Evolutionary conservation across 106 monocot species (phyloP).

Genomic region (Allium fistulosum): DNA sequence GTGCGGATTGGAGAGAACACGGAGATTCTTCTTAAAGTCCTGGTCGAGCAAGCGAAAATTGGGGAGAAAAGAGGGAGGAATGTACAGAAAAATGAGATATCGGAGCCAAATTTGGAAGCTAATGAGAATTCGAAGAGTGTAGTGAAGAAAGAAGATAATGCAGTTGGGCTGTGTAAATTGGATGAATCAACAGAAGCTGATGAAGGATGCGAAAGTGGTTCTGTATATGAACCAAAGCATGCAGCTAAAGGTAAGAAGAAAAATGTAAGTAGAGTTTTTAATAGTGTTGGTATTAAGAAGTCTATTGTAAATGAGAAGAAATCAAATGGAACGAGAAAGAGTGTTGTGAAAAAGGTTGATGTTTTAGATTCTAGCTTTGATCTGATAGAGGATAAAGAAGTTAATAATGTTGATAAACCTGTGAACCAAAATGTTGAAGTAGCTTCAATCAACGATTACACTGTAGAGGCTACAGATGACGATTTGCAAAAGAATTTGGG

Average conservation of each 20-base stretch:
- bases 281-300: not conserved
- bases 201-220: not conserved
- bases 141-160: not conserved
- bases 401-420: not conserved
- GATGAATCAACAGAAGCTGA: not conserved
- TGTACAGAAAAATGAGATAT: not conserved
- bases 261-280: not conserved
- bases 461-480: not conserved
- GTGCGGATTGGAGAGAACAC: conserved; percentile 65
- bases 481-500: not conserved
- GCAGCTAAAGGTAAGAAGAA: not conserved
- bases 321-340: not conserved
- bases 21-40: conserved; percentile 33
- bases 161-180: not conserved
- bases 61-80: conserved; percentile 1
- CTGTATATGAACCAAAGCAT: not conserved
- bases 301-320: not conserved
- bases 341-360: not conserved
- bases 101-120: not conserved
- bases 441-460: not conserved
- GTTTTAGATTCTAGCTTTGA: not conserved
- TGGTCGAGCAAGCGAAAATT: not conserved
- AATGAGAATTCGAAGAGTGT: not conserved
- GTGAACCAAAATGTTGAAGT: not conserved
- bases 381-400: not conserved